Evolutionary conservation across 2,329 filamentous ascomycete species (phyloP).

Genomic region (Xylariaceae sp.): DNA sequence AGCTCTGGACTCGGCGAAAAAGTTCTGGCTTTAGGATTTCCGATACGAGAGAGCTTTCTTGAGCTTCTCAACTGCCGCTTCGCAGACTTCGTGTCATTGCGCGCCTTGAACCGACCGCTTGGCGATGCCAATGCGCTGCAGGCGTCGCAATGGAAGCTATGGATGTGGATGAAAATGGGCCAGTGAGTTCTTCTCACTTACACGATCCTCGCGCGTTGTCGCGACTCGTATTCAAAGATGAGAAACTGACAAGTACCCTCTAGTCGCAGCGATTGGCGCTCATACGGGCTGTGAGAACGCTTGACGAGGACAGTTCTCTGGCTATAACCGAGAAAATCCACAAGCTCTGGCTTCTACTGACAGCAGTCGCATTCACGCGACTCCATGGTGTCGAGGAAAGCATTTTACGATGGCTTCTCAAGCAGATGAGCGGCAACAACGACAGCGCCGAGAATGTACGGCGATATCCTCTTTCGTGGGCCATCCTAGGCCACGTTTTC

Average conservation of each 20-base stretch:
- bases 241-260: constrained; percentile 5
- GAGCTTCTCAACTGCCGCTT: neutral
- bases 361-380: constrained; percentile 36
- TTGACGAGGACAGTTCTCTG: constrained; percentile 47
- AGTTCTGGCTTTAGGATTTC: no score
- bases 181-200: constrained; percentile 13
- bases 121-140: constrained; percentile 22
- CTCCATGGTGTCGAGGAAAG: constrained; percentile 53
- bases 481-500: constrained; percentile 56
- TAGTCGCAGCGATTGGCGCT: constrained; percentile 37
- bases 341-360: constrained; percentile 46
- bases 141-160: constrained; percentile 23
- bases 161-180: constrained; percentile 25
- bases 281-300: constrained; percentile 48
- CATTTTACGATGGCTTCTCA: constrained; percentile 58
- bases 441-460: constrained; percentile 47
- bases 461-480: constrained; percentile 55
- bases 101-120: constrained; percentile 1
- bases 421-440: constrained; percentile 49
- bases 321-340: constrained; percentile 44
- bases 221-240: neutral
- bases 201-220: neutral
- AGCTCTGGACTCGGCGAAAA: neutral
- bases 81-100: neutral
- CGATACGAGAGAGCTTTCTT: no score